A percentile compares a stretch with the other conserved stretches of the same genome.
Conservation (phyloP, 495 filamentous ascomycete species). For the Aspergillus bertholletiae region DNA sequence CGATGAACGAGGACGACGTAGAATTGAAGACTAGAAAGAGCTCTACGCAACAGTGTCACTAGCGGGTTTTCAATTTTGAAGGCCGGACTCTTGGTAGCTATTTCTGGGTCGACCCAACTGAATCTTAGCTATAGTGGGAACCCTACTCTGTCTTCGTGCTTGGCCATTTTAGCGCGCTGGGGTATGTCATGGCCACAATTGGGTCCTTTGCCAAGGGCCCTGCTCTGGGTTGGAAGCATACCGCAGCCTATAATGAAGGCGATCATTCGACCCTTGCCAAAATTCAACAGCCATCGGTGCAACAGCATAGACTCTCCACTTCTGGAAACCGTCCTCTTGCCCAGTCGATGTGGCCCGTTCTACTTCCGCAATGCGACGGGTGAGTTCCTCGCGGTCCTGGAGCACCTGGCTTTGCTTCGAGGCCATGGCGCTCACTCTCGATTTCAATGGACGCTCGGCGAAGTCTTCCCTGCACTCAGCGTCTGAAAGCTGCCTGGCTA, state of each 20-base stretch:
- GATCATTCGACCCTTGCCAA: constrained; percentile 11
- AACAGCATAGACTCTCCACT: constrained; percentile 18
- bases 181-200: constrained; percentile 12
- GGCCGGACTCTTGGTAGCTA: no score
- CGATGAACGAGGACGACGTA: no score
- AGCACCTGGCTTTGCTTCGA: constrained; percentile 16
- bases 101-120: no score
- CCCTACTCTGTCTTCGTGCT: no score
- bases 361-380: background rate
- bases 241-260: constrained; percentile 8
- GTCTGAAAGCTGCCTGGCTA: constrained; percentile 1
- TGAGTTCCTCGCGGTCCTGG: background rate
- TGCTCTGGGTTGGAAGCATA: background rate
- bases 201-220: constrained; percentile 7
- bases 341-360: background rate
- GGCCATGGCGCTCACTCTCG: constrained; percentile 10
- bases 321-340: background rate
- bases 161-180: background rate
- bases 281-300: constrained; percentile 7
- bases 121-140: no score
- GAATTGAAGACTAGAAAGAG: no score
- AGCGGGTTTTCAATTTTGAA: no score
- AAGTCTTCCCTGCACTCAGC: constrained; percentile 11
- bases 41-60: no score
- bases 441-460: constrained; percentile 6